phyloP scores from a whole-genome alignment of 371 early-diverging fungal species.

The Quaeritorhiza haematococci region DNA sequence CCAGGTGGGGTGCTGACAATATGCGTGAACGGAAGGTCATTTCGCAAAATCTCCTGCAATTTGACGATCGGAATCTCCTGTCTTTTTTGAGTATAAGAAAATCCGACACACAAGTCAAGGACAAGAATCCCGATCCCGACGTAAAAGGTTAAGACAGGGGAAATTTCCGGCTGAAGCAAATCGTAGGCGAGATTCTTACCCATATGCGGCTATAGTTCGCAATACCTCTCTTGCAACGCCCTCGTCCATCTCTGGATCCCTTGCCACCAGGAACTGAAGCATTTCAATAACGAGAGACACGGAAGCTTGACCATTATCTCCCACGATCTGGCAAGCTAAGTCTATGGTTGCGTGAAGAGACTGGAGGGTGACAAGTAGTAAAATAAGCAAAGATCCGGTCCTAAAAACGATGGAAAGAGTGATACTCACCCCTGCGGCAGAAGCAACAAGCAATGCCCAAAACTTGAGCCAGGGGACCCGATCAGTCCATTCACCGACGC shows the following conservation, averaged over 20 bases:
- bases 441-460: constrained; percentile 39
- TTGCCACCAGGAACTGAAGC: constrained; percentile 22
- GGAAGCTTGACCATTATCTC: constrained; percentile 27
- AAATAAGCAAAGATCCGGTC: not conserved
- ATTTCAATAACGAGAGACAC: constrained; percentile 21
- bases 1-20: too few species aligned
- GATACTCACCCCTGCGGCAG: constrained; percentile 30
- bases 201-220: not conserved
- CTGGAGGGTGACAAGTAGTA: constrained; percentile 8
- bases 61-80: not conserved
- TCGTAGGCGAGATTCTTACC: not conserved
- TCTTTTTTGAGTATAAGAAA: not conserved
- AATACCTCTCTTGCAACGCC: not conserved
- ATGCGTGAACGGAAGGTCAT: too few species aligned
- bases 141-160: not conserved
- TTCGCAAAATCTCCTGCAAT: not conserved
- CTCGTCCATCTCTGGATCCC: constrained; percentile 12
- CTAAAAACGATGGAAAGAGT: not conserved
- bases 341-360: constrained; percentile 34
- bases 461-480: constrained; percentile 41
- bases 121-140: not conserved
- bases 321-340: constrained; percentile 18
- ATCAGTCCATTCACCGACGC: constrained; percentile 34
- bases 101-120: not conserved
- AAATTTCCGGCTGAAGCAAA: not conserved